These are phyloP conservation scores for Skeletonema grethae DNA, from an alignment of 108 stramenopile species.

Conservation along the genomic window DNA sequence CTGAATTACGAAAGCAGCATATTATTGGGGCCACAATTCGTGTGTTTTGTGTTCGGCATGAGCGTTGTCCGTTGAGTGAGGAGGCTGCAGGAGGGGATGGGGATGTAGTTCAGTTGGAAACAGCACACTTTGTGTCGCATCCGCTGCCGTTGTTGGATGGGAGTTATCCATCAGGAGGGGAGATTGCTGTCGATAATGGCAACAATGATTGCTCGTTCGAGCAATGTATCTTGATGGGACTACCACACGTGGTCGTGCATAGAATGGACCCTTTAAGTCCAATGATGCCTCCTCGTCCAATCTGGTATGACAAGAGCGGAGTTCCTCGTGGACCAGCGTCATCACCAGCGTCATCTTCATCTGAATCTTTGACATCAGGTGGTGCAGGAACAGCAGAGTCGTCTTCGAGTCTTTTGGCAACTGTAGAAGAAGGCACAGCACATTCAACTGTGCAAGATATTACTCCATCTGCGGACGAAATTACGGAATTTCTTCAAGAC, in stretches of 20 bases:
- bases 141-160: conserved; percentile 38
- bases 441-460: background rate
- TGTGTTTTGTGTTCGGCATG: conserved; percentile 88
- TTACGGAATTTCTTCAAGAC: conserved; percentile 75
- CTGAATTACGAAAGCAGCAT: conserved; percentile 91
- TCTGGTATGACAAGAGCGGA: conserved; percentile 79
- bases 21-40: conserved; percentile 92
- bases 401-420: conserved; percentile 8
- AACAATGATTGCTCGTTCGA: conserved; percentile 21
- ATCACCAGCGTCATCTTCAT: conserved; percentile 13
- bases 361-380: conserved; percentile 10
- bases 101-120: conserved; percentile 40
- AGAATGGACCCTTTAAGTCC: conserved; percentile 87
- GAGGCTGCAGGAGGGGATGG: conserved; percentile 61
- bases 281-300: conserved; percentile 60
- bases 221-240: conserved; percentile 86
- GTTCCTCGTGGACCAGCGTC: conserved; percentile 32
- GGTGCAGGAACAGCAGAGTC: conserved; percentile 5
- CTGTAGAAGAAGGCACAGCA: conserved; percentile 29
- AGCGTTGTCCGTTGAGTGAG: conserved; percentile 50
- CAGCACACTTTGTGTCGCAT: conserved; percentile 44
- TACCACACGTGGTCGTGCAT: conserved; percentile 95
- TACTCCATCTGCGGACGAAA: conserved; percentile 54
- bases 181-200: conserved; percentile 22
- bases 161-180: conserved; percentile 8